Evolutionary conservation across 2,329 filamentous ascomycete genomes (phyloP).

Genomic region (Aurifilum marmelostoma): DNA sequence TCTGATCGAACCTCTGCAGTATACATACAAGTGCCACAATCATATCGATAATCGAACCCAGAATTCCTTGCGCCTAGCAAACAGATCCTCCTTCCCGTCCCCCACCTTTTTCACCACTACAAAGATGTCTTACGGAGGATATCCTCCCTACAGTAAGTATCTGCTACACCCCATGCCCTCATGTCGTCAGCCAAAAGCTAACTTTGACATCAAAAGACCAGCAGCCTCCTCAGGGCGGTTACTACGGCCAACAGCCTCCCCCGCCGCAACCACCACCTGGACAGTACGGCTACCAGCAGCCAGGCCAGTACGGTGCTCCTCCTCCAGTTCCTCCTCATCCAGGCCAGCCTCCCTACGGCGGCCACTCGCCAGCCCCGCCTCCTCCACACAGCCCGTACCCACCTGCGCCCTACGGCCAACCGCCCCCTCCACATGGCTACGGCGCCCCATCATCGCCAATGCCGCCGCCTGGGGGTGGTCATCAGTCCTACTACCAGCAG

Average conservation of each 20-base stretch:
- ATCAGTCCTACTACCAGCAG: constrained; percentile 36
- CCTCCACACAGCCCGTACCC: constrained; percentile 21
- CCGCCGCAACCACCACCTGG: constrained; percentile 16
- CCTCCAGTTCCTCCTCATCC: not conserved
- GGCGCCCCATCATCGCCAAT: constrained; percentile 32
- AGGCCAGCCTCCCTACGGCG: constrained; percentile 16
- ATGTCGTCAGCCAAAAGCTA: constrained; percentile 2
- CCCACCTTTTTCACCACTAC: too few species aligned
- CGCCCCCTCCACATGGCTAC: constrained; percentile 38
- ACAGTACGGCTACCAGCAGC: constrained; percentile 15
- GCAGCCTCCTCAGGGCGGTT: constrained; percentile 35
- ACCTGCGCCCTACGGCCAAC: constrained; percentile 32
- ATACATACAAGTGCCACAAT: not conserved
- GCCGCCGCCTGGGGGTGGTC: constrained; percentile 25
- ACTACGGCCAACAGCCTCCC: constrained; percentile 20
- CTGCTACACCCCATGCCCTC: not conserved
- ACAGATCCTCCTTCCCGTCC: too few species aligned
- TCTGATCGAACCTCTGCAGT: not conserved
- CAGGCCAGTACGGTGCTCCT: constrained; percentile 14
- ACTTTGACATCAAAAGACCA: constrained; percentile 18
- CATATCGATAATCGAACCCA: not conserved
- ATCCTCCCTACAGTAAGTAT: constrained; percentile 42
- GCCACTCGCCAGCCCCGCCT: constrained; percentile 7
- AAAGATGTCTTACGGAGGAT: constrained; percentile 41
- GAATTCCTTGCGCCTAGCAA: not conserved